phyloP scores from a whole-genome alignment of 208 protist genomes.

The Wallacemonas sp. region DNA sequence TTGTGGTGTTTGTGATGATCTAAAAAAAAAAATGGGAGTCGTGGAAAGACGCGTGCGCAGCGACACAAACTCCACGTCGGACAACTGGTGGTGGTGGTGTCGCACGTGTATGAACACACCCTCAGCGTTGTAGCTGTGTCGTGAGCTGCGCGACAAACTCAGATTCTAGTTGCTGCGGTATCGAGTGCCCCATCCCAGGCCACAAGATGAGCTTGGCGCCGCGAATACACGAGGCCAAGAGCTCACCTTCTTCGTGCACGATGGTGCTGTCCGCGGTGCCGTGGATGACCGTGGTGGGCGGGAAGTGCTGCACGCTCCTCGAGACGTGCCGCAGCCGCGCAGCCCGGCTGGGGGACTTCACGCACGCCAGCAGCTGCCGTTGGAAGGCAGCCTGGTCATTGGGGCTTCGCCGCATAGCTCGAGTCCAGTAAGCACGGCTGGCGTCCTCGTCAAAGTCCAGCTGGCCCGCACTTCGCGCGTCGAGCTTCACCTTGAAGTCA shows the following conservation, averaged over 20 bases:
- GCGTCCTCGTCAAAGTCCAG: background rate
- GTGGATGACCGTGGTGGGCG: slow-evolving; percentile 32
- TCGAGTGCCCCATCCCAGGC: slow-evolving; percentile 25
- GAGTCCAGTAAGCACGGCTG: background rate
- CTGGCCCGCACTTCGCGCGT: background rate
- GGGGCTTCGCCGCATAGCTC: background rate
- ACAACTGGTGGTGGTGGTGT: too few species aligned
- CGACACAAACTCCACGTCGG: too few species aligned
- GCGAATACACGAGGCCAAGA: slow-evolving; percentile 18
- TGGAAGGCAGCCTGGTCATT: slow-evolving; percentile 9
- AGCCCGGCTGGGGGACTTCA: slow-evolving; percentile 38
- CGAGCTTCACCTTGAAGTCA: background rate
- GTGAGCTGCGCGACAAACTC: background rate
- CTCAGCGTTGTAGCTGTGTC: background rate
- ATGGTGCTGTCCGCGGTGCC: slow-evolving; percentile 27
- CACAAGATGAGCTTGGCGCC: slow-evolving; percentile 12
- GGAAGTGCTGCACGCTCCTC: slow-evolving; percentile 1
- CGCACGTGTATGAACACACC: too few species aligned
- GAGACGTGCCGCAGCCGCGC: slow-evolving; percentile 31
- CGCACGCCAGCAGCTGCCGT: slow-evolving; percentile 56
- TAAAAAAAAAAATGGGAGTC: background rate
- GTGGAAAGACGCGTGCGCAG: background rate
- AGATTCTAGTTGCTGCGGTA: slow-evolving; percentile 10
- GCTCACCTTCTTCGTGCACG: slow-evolving; percentile 17
- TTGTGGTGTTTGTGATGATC: background rate